Conservation (phyloP, 306 rosid species). For the Trifolium pratense region DNA sequence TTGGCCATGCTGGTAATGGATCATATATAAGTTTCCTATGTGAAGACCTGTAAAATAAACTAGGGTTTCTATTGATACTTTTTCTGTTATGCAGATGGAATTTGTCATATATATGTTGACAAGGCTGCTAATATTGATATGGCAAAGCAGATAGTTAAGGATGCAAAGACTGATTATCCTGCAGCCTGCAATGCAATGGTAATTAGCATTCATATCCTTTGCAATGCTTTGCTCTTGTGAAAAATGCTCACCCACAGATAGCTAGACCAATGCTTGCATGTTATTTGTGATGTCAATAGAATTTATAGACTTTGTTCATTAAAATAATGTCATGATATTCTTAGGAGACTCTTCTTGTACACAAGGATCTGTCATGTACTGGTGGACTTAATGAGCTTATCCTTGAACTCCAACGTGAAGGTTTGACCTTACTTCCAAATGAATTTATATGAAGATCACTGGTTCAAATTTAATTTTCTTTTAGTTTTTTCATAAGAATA, state of each 20-base stretch:
- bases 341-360: conserved; percentile 90
- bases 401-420: conserved; percentile 66
- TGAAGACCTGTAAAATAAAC: conserved; percentile 9
- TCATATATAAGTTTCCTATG: neutral
- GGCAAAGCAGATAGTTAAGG: conserved; percentile 78
- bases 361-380: conserved; percentile 62
- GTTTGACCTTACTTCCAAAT: conserved; percentile 45
- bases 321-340: conserved; percentile 36
- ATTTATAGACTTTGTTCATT: conserved; percentile 12
- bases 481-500: neutral
- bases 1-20: conserved; percentile 85
- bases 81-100: conserved; percentile 67
- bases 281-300: conserved; percentile 8
- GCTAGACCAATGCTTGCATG: conserved; percentile 20
- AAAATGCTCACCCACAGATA: neutral
- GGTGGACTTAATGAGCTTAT: conserved; percentile 62
- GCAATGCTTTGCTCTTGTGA: neutral
- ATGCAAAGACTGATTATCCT: conserved; percentile 82
- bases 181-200: conserved; percentile 92
- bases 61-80: conserved; percentile 36
- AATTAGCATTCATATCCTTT: conserved; percentile 37
- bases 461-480: conserved; percentile 23
- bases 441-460: conserved; percentile 26
- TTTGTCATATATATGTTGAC: conserved; percentile 85
- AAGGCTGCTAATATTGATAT: conserved; percentile 72